Conservation (phyloP, 148 eudicot genomes). For the Camellia sinensis region DNA sequence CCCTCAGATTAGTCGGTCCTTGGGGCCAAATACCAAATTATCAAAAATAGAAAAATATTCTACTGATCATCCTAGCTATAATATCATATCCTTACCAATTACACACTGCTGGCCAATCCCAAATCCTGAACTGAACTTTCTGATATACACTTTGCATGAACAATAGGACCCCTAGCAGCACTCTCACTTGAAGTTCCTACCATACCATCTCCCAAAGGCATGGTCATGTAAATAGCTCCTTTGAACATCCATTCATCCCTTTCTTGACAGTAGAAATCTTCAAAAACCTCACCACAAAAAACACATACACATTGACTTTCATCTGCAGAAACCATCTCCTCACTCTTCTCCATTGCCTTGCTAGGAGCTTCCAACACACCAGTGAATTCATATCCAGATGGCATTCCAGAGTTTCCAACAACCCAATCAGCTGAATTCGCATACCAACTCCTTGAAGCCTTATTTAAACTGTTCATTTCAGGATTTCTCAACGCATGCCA, state of each 20-base stretch:
- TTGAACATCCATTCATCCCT: constrained; percentile 86
- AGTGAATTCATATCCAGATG: constrained; percentile 19
- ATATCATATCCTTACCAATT: constrained; percentile 46
- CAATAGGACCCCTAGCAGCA: constrained; percentile 46
- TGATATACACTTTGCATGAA: constrained; percentile 70
- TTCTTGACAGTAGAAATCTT: constrained; percentile 65
- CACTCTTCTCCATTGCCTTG: constrained; percentile 29
- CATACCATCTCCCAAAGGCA: constrained; percentile 29
- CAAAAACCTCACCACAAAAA: constrained; percentile 91
- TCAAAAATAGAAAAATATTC: neutral
- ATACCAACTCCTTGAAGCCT: constrained; percentile 72
- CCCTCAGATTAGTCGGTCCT: neutral
- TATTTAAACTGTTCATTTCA: constrained; percentile 22
- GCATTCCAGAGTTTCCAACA: constrained; percentile 36
- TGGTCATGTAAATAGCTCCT: constrained; percentile 64
- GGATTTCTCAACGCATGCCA: constrained; percentile 69
- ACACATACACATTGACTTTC: constrained; percentile 85
- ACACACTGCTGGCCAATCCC: constrained; percentile 47
- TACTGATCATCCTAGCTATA: neutral
- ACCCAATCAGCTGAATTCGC: constrained; percentile 57
- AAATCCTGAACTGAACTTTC: constrained; percentile 48
- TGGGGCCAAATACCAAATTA: neutral
- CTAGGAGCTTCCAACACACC: constrained; percentile 24
- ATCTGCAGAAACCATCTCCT: constrained; percentile 78
- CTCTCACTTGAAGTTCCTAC: constrained; percentile 32